These are phyloP conservation scores for Claviceps sp. DNA, from an alignment of 2,329 filamentous ascomycete species.

Conservation along the genomic window DNA sequence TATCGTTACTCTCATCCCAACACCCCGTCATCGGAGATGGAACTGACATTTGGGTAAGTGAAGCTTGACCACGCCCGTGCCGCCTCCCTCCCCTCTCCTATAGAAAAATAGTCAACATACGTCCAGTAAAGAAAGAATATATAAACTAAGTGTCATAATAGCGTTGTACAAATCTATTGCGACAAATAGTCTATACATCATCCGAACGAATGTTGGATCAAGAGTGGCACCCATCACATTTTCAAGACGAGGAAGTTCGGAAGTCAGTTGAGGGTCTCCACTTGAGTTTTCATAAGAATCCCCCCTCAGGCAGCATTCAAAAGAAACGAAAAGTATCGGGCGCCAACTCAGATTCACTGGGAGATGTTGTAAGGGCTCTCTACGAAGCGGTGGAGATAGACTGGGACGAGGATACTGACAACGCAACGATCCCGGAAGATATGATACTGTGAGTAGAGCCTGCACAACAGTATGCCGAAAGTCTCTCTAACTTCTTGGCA, in stretches of 20 bases:
- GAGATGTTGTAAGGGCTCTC: slow-evolving; percentile 11
- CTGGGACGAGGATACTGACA: slow-evolving; percentile 5
- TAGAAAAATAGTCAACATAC: too few species aligned
- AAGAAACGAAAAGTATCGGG: slow-evolving; percentile 19
- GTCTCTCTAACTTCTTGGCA: slow-evolving; percentile 14
- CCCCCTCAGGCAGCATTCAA: slow-evolving; percentile 5
- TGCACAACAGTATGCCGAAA: background rate
- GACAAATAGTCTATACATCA: slow-evolving; percentile 12
- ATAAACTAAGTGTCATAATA: slow-evolving; percentile 5
- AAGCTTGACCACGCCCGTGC: background rate
- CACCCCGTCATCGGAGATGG: slow-evolving; percentile 18
- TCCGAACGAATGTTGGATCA: slow-evolving; percentile 11
- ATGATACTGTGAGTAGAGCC: slow-evolving; percentile 32
- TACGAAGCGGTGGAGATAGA: slow-evolving; percentile 17
- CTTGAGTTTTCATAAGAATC: slow-evolving; percentile 13
- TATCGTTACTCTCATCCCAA: slow-evolving; percentile 22
- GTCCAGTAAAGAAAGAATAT: background rate
- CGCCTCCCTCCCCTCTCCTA: too few species aligned
- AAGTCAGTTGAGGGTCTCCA: slow-evolving; percentile 16
- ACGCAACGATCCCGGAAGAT: slow-evolving; percentile 18
- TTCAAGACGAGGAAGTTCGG: slow-evolving; percentile 16
- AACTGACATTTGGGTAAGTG: slow-evolving; percentile 29
- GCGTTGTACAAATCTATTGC: slow-evolving; percentile 18
- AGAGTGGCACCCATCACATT: slow-evolving; percentile 15
- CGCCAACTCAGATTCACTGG: slow-evolving; percentile 10